These are phyloP conservation scores for Saccharomyces hybrid DNA, from an alignment of 1,139 yeast species.

Conservation along the genomic window DNA sequence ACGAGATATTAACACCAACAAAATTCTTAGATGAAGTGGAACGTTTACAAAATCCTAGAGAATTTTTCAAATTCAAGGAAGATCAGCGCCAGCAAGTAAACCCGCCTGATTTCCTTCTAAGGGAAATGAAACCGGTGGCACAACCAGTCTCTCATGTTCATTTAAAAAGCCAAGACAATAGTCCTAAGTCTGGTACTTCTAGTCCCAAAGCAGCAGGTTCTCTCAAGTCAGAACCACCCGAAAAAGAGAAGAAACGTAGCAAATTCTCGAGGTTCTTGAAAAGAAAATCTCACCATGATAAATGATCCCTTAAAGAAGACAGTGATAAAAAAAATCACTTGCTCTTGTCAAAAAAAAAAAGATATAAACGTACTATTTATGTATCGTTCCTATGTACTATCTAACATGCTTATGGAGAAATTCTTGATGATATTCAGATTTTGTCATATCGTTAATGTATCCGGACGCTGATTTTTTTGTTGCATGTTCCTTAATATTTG, in stretches of 20 bases:
- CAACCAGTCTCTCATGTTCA: slow-evolving; percentile 25
- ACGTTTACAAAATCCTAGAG: slow-evolving; percentile 30
- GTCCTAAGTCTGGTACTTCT: slow-evolving; percentile 11
- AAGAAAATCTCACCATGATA: not conserved
- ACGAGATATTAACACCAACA: slow-evolving; percentile 60
- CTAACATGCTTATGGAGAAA: slow-evolving; percentile 61
- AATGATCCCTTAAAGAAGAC: not conserved
- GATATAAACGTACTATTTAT: not conserved
- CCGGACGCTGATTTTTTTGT: slow-evolving; percentile 17
- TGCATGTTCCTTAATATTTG: slow-evolving; percentile 26
- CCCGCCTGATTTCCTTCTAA: slow-evolving; percentile 32
- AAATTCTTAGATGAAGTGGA: slow-evolving; percentile 42
- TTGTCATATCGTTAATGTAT: slow-evolving; percentile 59
- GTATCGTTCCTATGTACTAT: slow-evolving; percentile 22
- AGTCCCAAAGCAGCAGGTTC: slow-evolving; percentile 5
- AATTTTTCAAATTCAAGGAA: slow-evolving; percentile 26
- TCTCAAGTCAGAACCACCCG: slow-evolving; percentile 9
- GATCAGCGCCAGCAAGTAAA: slow-evolving; percentile 24
- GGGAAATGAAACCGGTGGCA: slow-evolving; percentile 18
- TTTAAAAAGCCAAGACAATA: slow-evolving; percentile 15
- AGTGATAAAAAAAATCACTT: not conserved
- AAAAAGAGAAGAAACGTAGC: slow-evolving; percentile 26
- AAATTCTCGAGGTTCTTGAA: slow-evolving; percentile 20
- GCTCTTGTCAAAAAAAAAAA: not conserved
- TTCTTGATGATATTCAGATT: slow-evolving; percentile 62